These are phyloP conservation scores for Penicillium riverlandense DNA, from an alignment of 495 filamentous ascomycete genomes.

Conservation along the genomic window DNA sequence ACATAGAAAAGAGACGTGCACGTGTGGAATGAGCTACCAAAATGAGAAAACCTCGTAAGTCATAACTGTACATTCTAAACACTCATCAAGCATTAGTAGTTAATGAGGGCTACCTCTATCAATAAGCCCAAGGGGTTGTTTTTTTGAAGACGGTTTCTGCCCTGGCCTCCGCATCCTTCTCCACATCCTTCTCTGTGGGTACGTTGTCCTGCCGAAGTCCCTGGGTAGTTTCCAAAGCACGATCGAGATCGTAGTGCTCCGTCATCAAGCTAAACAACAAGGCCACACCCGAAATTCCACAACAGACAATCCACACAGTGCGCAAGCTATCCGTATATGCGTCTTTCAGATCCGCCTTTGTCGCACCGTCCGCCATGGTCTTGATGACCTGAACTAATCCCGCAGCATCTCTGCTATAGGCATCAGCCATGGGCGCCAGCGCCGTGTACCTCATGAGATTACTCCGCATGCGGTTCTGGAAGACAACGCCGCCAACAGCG, in stretches of 20 bases:
- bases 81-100: not conserved
- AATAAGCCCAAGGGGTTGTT: conserved; percentile 10
- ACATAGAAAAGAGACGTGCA: not conserved
- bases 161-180: conserved; percentile 14
- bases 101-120: not conserved
- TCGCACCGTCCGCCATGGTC: conserved; percentile 34
- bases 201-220: conserved; percentile 9
- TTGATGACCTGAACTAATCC: conserved; percentile 53
- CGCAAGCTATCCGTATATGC: conserved; percentile 51
- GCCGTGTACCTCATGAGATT: conserved; percentile 36
- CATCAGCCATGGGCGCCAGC: conserved; percentile 35
- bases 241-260: conserved; percentile 47
- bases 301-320: conserved; percentile 50
- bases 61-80: conserved; percentile 5
- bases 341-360: conserved; percentile 38
- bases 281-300: conserved; percentile 44
- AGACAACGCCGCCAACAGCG: conserved; percentile 50
- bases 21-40: too few relatives aligned
- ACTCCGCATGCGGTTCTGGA: conserved; percentile 51
- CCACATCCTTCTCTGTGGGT: conserved; percentile 10
- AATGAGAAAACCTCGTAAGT: not conserved
- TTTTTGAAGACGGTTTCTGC: not conserved
- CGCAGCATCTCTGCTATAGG: conserved; percentile 50
- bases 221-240: conserved; percentile 31
- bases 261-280: conserved; percentile 43